phyloP scores from a whole-genome alignment of 2,329 filamentous ascomycete genomes.

The Periconia sp. region DNA sequence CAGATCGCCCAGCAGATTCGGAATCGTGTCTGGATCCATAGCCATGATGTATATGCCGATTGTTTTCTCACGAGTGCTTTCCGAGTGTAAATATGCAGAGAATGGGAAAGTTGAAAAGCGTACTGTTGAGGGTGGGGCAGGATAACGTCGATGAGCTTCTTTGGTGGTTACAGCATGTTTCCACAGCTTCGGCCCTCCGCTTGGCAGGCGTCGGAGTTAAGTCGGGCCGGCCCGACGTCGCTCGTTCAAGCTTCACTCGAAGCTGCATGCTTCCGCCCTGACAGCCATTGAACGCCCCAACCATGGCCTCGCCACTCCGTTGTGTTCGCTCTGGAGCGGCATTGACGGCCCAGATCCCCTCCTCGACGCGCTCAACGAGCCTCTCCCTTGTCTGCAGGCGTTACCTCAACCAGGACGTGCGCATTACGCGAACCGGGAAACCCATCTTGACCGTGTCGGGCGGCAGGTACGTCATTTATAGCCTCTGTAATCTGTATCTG shows the following conservation, averaged over 20 bases:
- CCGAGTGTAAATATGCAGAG: too few species aligned
- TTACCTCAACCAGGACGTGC: conserved; percentile 72
- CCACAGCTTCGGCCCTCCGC: conserved; percentile 3
- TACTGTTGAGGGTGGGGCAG: too few species aligned
- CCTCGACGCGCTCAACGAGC: conserved; percentile 30
- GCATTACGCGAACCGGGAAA: conserved; percentile 95
- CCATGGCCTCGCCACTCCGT: conserved; percentile 48
- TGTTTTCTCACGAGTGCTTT: too few species aligned
- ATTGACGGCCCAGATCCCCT: conserved; percentile 38
- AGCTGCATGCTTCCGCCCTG: conserved; percentile 34
- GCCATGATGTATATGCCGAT: conserved; percentile 38
- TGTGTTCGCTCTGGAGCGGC: conserved; percentile 47
- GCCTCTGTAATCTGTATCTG: conserved; percentile 33
- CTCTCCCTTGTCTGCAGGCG: conserved; percentile 36
- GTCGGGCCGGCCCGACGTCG: conserved; percentile 12
- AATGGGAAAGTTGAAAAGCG: too few species aligned
- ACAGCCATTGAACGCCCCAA: conserved; percentile 48
- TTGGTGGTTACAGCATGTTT: conserved; percentile 18
- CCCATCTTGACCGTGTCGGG: conserved; percentile 88
- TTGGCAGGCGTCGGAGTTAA: conserved; percentile 18
- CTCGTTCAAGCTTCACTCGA: conserved; percentile 21
- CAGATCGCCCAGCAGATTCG: conserved; percentile 90
- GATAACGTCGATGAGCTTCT: too few species aligned
- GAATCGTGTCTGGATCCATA: conserved; percentile 88
- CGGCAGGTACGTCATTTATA: conserved; percentile 71